A percentile compares a stretch with the other conserved stretches of the same genome.
Evolutionary conservation across 352 stramenopile genomes (phyloP).

Genomic region (Globisporangium cystogenes): DNA sequence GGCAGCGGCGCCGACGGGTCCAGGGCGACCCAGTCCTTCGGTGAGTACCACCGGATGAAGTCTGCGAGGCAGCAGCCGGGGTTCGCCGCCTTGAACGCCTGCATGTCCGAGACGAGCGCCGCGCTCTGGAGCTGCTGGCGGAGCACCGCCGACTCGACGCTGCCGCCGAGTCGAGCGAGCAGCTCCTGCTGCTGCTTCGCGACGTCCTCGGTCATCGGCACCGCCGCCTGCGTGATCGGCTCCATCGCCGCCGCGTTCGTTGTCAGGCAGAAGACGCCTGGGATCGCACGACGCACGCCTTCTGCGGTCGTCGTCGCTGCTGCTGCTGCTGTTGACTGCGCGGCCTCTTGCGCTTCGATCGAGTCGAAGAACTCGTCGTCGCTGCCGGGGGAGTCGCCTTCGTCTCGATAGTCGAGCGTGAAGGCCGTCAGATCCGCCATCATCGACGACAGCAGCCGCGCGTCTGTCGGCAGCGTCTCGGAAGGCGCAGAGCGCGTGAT

Average conservation of each 20-base stretch:
- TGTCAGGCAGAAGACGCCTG: slow-evolving; percentile 32
- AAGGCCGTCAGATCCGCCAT: background rate
- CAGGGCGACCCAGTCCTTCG: slow-evolving; percentile 70
- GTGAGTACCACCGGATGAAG: slow-evolving; percentile 83
- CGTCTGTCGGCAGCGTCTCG: background rate
- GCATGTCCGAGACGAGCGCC: slow-evolving; percentile 75
- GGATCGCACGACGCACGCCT: slow-evolving; percentile 8
- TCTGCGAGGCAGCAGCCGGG: slow-evolving; percentile 55
- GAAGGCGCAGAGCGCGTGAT: background rate
- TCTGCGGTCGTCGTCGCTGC: background rate
- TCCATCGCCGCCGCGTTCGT: slow-evolving; percentile 50
- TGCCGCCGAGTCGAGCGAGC: slow-evolving; percentile 58
- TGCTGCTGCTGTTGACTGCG: background rate
- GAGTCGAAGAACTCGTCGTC: slow-evolving; percentile 86
- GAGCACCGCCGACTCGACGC: slow-evolving; percentile 53
- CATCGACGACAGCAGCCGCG: background rate
- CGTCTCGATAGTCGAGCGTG: background rate
- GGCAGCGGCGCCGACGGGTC: slow-evolving; percentile 8
- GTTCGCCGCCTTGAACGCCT: slow-evolving; percentile 84
- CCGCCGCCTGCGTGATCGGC: slow-evolving; percentile 54
- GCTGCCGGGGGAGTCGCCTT: slow-evolving; percentile 12
- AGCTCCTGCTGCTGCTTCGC: slow-evolving; percentile 75
- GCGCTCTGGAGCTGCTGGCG: slow-evolving; percentile 74
- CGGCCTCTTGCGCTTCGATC: slow-evolving; percentile 36
- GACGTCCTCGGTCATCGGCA: slow-evolving; percentile 76